Conservation (phyloP, 1,284 basidiomycete genomes). For the Kwoniella shivajii region DNA sequence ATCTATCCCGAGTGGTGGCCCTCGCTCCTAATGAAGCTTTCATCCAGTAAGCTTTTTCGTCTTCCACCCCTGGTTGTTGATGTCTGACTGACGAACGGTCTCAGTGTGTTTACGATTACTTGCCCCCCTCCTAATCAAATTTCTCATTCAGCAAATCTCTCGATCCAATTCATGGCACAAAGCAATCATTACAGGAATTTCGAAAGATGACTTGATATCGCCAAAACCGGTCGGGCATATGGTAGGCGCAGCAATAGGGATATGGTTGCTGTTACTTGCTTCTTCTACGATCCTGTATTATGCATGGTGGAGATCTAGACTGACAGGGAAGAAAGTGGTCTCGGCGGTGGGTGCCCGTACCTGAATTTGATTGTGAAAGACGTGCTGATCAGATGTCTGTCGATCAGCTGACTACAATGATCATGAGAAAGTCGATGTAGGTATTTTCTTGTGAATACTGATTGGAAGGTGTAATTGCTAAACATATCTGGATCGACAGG, state of each 20-base stretch:
- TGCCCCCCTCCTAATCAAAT: constrained; percentile 9
- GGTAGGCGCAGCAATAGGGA: constrained; percentile 15
- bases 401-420: constrained; percentile 27
- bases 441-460: constrained; percentile 39
- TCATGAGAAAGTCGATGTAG: constrained; percentile 30
- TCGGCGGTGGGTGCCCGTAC: not conserved
- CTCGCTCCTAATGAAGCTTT: not conserved
- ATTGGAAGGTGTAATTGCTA: not conserved
- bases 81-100: not conserved
- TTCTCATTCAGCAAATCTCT: constrained; percentile 19
- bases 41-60: not conserved
- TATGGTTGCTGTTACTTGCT: constrained; percentile 18
- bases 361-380: not conserved
- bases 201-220: not conserved
- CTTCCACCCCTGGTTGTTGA: not conserved
- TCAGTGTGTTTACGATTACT: not conserved
- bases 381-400: too few relatives aligned
- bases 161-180: constrained; percentile 15
- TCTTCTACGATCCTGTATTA: constrained; percentile 15
- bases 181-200: constrained; percentile 4
- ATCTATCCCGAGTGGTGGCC: not conserved
- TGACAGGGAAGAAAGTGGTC: constrained; percentile 11
- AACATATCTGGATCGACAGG: constrained; percentile 3
- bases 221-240: constrained; percentile 20
- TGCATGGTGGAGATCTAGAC: constrained; percentile 1